Conservation (phyloP, 352 stramenopile genomes). For the Phytopythium mirpurense region DNA sequence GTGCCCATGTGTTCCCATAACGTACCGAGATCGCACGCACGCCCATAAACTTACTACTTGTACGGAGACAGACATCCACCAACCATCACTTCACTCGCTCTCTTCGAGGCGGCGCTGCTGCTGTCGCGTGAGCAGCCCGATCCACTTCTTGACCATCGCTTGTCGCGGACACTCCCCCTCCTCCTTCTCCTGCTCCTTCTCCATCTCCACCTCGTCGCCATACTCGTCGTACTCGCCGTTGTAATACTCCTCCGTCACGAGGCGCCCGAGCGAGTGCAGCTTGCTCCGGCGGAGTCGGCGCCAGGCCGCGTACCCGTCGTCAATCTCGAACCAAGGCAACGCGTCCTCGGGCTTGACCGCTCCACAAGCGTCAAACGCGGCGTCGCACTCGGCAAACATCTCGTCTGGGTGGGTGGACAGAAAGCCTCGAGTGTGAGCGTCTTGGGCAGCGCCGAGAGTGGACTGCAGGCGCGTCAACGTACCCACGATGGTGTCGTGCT, state of each 20-base stretch:
- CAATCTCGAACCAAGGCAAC: conserved; percentile 55
- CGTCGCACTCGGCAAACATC: conserved; percentile 42
- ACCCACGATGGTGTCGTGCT: conserved; percentile 40
- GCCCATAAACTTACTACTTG: too few species aligned
- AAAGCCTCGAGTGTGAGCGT: neutral
- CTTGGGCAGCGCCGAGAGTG: too few species aligned
- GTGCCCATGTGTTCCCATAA: too few species aligned
- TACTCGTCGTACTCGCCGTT: conserved; percentile 12
- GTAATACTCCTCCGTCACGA: conserved; percentile 2
- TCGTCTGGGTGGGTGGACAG: conserved; percentile 20
- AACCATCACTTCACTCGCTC: too few species aligned
- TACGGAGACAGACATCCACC: too few species aligned
- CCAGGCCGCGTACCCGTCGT: conserved; percentile 6
- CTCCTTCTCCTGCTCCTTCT: conserved; percentile 6
- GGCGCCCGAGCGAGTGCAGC: neutral
- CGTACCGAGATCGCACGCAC: too few species aligned
- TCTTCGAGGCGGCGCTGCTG: conserved; percentile 29
- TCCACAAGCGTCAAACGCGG: neutral
- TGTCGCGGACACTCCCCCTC: neutral
- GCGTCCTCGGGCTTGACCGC: conserved; percentile 12
- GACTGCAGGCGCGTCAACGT: neutral
- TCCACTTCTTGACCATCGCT: conserved; percentile 20
- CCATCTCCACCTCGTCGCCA: conserved; percentile 18
- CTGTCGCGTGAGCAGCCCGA: conserved; percentile 23
- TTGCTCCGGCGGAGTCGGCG: conserved; percentile 5